A percentile compares a stretch with the other conserved stretches of the same genome.
phyloP scores from a whole-genome alignment of 495 filamentous ascomycete species.

The Saxispiralis lemnorum region DNA sequence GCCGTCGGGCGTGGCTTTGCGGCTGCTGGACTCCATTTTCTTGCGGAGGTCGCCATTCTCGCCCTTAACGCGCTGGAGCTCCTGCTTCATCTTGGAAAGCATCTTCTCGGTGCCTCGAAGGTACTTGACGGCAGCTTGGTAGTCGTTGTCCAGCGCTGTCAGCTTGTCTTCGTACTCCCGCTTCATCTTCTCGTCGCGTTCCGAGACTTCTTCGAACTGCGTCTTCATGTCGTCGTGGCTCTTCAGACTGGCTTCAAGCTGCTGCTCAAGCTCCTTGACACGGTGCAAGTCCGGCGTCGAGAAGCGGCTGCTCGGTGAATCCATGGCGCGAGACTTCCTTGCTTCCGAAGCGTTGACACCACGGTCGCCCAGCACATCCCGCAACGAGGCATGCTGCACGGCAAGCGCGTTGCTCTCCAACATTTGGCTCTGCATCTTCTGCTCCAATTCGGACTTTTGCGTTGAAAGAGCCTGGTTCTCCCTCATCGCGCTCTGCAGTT shows the following conservation, averaged over 20 bases:
- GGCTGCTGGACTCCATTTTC: conserved; percentile 41
- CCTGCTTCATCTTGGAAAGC: conserved; percentile 95
- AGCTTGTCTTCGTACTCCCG: conserved; percentile 78
- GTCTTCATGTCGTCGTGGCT: conserved; percentile 70
- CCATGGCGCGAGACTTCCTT: conserved; percentile 38
- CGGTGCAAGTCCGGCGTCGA: conserved; percentile 64
- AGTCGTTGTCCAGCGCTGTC: conserved; percentile 82
- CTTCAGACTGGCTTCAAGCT: conserved; percentile 58
- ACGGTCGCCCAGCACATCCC: conserved; percentile 77
- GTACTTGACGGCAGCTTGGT: conserved; percentile 98
- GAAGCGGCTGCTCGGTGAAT: conserved; percentile 51
- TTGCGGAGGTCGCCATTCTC: conserved; percentile 69
- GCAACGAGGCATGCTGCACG: conserved; percentile 81
- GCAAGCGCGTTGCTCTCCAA: conserved; percentile 76
- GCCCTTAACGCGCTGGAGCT: conserved; percentile 70
- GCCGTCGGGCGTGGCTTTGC: conserved; percentile 24
- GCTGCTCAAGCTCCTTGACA: conserved; percentile 77
- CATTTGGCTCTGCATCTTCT: conserved; percentile 62
- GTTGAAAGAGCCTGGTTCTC: conserved; percentile 62
- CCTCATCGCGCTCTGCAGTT: conserved; percentile 64
- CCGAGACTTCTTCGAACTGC: conserved; percentile 61
- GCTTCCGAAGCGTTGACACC: conserved; percentile 46
- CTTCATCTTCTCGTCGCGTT: conserved; percentile 11
- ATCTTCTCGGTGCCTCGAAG: conserved; percentile 98
- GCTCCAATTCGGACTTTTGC: conserved; percentile 59